These are phyloP conservation scores for Gnaphalium uliginosum DNA, from an alignment of 129 eudicot genomes.

Conservation along the genomic window DNA sequence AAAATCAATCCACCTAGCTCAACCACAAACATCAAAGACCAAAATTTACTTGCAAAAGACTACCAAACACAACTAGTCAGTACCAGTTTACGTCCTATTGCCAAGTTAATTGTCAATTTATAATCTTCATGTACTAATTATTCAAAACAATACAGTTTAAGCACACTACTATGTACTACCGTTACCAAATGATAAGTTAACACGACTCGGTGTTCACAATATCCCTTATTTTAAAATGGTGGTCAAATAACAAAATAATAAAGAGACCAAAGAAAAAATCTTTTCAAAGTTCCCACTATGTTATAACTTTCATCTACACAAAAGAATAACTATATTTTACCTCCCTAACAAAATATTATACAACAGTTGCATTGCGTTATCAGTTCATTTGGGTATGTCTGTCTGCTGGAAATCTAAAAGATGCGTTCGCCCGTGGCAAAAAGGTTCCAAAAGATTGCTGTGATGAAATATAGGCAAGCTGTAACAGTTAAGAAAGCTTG, in stretches of 20 bases:
- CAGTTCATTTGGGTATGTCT: not conserved
- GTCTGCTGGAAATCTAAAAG: constrained; percentile 42
- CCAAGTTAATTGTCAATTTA: no score
- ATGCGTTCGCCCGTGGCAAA: constrained; percentile 82
- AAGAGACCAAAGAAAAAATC: constrained; percentile 9
- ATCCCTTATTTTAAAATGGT: not conserved
- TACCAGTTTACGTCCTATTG: no score
- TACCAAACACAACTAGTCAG: no score
- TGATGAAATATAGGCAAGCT: constrained; percentile 70
- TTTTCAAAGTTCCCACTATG: constrained; percentile 7
- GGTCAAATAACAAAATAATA: constrained; percentile 22
- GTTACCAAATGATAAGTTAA: no score
- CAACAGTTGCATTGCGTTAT: constrained; percentile 1
- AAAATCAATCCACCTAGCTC: no score
- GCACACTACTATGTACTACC: no score
- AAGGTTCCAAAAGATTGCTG: constrained; percentile 81
- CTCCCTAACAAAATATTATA: not conserved
- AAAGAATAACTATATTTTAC: constrained; percentile 5
- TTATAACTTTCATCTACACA: constrained; percentile 20
- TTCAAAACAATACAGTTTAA: no score
- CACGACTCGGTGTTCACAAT: no score
- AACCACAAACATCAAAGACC: no score
- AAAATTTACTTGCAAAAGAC: no score
- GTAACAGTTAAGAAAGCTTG: constrained; percentile 88
- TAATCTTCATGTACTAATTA: no score